Evolutionary conservation across 169 alveolate species (phyloP), one percentile per base, ranked within the genome.

Genomic region (Perkinsus marinus): DNA sequence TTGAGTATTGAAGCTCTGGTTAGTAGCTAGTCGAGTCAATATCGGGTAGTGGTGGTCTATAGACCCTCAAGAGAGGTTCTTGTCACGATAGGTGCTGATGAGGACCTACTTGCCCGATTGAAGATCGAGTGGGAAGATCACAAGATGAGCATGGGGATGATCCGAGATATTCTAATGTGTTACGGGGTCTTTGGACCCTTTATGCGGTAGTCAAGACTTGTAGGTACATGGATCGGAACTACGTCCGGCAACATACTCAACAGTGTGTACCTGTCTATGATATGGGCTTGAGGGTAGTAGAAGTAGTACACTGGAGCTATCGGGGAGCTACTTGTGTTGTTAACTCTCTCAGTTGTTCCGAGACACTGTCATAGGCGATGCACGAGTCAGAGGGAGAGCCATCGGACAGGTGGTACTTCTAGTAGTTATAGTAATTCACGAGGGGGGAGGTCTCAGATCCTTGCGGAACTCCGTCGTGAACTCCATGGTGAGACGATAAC

Each of bases 191-290:
- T n/a, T n/a, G n/a, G n/a, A n/a, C n/a, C n/a, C n/a, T n/a, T n/a
- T n/a, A n/a, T n/a, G n/a, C n/a, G n/a, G n/a, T n/a, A n/a, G n/a
- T n/a, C n/a, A n/a, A n/a, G n/a, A n/a, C n/a, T n/a, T n/a, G n/a
- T 57, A 57, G 79, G 79, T 92, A 92, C 69, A 37, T 92, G 37
- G 93, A 92, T 90, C 43, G 91, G 0, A 89, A 89, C 91, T 89
- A 37, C 68, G 91, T 89, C 36, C 22, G 37, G 46, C 91, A 89
- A 68, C 79, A 57, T 26, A 13, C 79, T 19, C 79, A 57, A 26
- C 79, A 57, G 79, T 57, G 79, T 57, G 79, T 57, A 16, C 79
- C 79, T 2, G 79, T 57, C 37, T 57, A 57, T 26, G 79, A 57
- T 26, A 57, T 57, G 79, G 79, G 79, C 36, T 30, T 57, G 37